Percentiles rank a stretch among this genome's conserved stretches.
Evolutionary conservation across 2,329 filamentous ascomycete species (phyloP).

Genomic region (Salinomyces thailandicus): DNA sequence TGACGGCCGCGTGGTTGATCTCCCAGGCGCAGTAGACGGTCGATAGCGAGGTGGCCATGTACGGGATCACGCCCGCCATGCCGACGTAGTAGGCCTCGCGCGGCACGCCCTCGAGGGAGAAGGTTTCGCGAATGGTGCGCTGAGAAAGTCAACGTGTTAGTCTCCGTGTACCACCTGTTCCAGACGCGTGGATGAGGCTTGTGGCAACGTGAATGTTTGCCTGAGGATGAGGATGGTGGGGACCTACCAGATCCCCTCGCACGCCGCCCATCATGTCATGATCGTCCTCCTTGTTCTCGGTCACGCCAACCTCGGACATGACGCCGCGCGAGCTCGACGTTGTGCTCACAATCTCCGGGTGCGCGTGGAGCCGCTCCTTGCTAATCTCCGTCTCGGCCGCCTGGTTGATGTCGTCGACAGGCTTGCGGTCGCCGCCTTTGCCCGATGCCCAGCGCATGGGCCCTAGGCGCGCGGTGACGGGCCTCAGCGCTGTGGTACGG

Average conservation of each 20-base stretch:
- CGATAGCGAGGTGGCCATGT: constrained; percentile 70
- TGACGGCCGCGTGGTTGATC: constrained; percentile 56
- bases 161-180: too few relatives aligned
- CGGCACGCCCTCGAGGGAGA: constrained; percentile 37
- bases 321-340: constrained; percentile 42
- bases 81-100: constrained; percentile 40
- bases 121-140: constrained; percentile 40
- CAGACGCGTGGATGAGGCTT: too few relatives aligned
- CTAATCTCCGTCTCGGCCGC: constrained; percentile 47
- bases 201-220: too few relatives aligned
- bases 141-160: too few relatives aligned
- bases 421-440: constrained; percentile 3
- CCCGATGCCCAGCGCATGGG: constrained; percentile 5
- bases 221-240: too few relatives aligned
- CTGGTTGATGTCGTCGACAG: constrained; percentile 35
- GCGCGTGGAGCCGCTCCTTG: constrained; percentile 46
- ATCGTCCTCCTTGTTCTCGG: constrained; percentile 19
- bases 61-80: constrained; percentile 46
- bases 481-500: constrained; percentile 23
- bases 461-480: constrained; percentile 22
- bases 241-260: constrained; percentile 28
- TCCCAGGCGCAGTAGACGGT: constrained; percentile 77
- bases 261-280: constrained; percentile 39
- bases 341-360: constrained; percentile 51
- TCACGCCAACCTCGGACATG: constrained; percentile 28